Conservation (phyloP, 768 basidiomycete species). For the Heimioporus sp. region DNA sequence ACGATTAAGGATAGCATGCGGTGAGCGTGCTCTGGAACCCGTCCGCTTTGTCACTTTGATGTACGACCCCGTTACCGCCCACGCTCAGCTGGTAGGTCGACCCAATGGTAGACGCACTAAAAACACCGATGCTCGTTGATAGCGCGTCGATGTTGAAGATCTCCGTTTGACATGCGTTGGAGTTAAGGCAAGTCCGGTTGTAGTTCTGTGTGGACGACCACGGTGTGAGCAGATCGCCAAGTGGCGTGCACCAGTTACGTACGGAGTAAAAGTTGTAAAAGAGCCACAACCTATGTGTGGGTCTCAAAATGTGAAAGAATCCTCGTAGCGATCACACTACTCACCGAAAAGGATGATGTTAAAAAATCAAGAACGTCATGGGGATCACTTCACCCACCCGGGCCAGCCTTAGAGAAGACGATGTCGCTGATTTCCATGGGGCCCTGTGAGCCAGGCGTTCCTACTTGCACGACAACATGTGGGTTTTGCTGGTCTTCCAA, state of each 20-base stretch:
- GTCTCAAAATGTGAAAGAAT: no score
- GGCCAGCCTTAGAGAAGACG: constrained; percentile 55
- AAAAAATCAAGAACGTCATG: neutral
- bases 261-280: neutral
- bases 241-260: neutral
- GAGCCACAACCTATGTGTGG: no score
- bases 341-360: constrained; percentile 41
- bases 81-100: constrained; percentile 41
- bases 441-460: constrained; percentile 46
- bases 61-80: constrained; percentile 32
- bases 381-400: constrained; percentile 22
- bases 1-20: constrained; percentile 21
- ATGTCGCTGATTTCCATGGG: constrained; percentile 64
- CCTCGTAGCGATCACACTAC: no score
- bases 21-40: constrained; percentile 41
- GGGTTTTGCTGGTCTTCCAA: constrained; percentile 42
- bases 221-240: neutral
- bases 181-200: constrained; percentile 33
- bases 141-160: constrained; percentile 39
- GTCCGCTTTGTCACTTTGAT: constrained; percentile 34
- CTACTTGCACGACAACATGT: constrained; percentile 40
- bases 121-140: constrained; percentile 40
- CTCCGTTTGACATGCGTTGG: constrained; percentile 36
- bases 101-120: constrained; percentile 45
- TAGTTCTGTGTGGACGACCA: constrained; percentile 31